Evolutionary conservation across 73 alveolate species (phyloP).

Genomic region (Stentor coeruleus): DNA sequence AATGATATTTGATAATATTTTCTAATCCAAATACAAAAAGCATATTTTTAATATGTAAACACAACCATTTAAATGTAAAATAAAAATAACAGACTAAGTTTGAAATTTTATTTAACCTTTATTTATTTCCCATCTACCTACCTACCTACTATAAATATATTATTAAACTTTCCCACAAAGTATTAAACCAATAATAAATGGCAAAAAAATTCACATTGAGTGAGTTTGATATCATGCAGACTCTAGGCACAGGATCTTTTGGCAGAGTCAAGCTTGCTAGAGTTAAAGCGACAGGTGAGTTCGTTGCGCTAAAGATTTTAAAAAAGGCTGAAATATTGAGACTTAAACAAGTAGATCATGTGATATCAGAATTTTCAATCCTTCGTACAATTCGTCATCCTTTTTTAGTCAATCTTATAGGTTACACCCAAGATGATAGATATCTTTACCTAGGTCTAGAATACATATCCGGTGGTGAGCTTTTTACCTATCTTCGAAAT

Average conservation of each 20-base stretch:
- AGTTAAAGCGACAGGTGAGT: constrained; percentile 75
- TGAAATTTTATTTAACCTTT: no score
- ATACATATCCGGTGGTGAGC: constrained; percentile 93
- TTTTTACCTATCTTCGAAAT: constrained; percentile 62
- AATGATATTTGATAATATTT: no score
- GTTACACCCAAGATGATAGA: constrained; percentile 80
- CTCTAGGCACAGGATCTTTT: constrained; percentile 96
- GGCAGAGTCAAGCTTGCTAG: constrained; percentile 82
- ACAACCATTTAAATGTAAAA: no score
- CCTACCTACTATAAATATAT: no score
- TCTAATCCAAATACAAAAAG: no score
- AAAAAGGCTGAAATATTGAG: constrained; percentile 91
- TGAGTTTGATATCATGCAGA: constrained; percentile 82
- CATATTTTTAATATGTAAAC: no score
- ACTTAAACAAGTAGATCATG: constrained; percentile 93
- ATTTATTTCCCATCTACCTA: no score
- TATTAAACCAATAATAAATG: no score
- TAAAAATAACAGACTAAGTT: no score
- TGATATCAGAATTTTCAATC: constrained; percentile 90
- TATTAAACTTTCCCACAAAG: no score
- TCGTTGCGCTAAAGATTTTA: constrained; percentile 87
- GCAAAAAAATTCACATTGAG: constrained; percentile 20
- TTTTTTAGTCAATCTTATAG: constrained; percentile 72
- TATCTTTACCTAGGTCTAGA: constrained; percentile 86
- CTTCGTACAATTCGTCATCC: constrained; percentile 92